Percentiles rank a stretch among this genome's conserved stretches.
phyloP scores from a whole-genome alignment of 176 grass and related monocot genomes.

The Hyparrhenia diplandra region DNA sequence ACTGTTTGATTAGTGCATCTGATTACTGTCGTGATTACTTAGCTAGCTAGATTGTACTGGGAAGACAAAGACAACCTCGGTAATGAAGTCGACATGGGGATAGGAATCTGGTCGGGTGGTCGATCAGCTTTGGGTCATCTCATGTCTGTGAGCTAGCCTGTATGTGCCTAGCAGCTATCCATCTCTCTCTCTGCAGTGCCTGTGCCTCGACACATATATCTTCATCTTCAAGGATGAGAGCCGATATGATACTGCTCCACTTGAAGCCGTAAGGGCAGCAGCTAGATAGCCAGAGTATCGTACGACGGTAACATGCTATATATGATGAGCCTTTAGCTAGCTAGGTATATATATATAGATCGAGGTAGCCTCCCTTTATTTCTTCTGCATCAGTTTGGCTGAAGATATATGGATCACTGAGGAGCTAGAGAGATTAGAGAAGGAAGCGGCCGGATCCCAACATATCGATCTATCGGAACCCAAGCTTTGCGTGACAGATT shows the following conservation, averaged over 20 bases:
- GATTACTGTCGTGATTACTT: conserved; percentile 7
- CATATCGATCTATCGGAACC: conserved; percentile 36
- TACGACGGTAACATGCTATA: conserved; percentile 33
- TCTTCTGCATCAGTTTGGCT: background rate
- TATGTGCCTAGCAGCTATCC: background rate
- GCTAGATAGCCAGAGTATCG: background rate
- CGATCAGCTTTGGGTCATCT: conserved; percentile 42
- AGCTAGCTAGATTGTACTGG: background rate
- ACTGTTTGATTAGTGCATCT: background rate
- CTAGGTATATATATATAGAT: background rate
- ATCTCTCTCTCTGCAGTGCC: background rate
- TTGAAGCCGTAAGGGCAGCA: background rate
- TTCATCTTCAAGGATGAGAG: conserved; percentile 22
- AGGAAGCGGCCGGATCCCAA: background rate
- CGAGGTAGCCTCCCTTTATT: background rate
- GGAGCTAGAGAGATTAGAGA: background rate
- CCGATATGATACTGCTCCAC: background rate
- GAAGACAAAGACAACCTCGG: conserved; percentile 5
- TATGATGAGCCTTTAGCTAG: background rate
- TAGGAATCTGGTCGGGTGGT: conserved; percentile 48
- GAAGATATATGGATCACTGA: background rate
- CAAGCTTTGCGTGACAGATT: conserved; percentile 24
- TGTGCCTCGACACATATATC: conserved; percentile 7
- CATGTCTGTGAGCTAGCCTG: background rate
- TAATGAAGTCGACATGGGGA: conserved; percentile 18